Base-by-base conservation (phyloP, 2,329 filamentous ascomycete species). In the Fusarium armeniacum region DNA sequence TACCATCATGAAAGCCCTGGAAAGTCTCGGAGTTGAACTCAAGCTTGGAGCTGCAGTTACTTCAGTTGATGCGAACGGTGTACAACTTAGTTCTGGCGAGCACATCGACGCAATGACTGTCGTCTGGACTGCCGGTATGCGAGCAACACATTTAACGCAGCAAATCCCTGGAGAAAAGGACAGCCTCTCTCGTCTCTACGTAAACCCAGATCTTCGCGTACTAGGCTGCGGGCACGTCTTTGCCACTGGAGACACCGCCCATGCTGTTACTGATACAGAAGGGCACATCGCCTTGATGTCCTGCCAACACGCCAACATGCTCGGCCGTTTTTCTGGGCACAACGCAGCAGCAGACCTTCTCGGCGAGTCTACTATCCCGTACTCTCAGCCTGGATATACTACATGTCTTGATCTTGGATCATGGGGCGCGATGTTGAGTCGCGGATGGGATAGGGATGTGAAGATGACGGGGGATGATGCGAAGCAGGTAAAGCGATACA, bases 111-210 rank as follows among this genome's bases (percentile, higher is more conserved):
- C 79, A 1, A 58, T 71, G 16, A 82, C 80, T 0, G 73, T 73
- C 1, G 65, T 82, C 8, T 82, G 80, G 80, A 81, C 80, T 1
- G 80, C 77, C 0, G 80, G 80, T 0, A 67, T 81, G 33, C 58
- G 58, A 16, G 80, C 79, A 2, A 76, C 75, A 0, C 61, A 71
- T 0, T 65, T 82, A 24, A 79, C 80, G 0, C 55, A 73, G 18
- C 78, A 80, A 20, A 75, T 82, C n/a, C 58, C 71, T 0, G 75
- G 71, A 2, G 18, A 62, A 5, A 79, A 65, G 24, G 79, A 81
- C 3, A 4, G 15, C 2, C 46, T 67, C 1, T 53, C 26, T n/a
- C 58, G 58, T 2, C 46, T 70, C 16, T 40, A 40, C 9, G 62
- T 67, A 5, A 51, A 67, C 22, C 38, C 45, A 30, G 4, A 69